Conservation (phyloP, 331 rosid species). For the Pyracantha coccinea region DNA sequence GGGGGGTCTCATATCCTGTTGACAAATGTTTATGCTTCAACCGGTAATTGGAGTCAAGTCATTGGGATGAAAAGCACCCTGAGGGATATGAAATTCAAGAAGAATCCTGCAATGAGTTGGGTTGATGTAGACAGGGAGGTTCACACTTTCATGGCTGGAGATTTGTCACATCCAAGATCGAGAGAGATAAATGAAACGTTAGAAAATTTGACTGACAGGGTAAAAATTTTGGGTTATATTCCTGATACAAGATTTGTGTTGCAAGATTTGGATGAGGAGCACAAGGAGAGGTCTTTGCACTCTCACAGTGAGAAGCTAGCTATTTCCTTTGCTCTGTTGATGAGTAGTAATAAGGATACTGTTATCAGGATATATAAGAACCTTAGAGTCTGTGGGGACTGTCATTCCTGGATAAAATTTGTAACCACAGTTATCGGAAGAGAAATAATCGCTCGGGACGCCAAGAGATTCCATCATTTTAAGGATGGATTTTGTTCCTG, state of each 20-base stretch:
- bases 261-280: constrained; percentile 52
- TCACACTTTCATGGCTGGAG: constrained; percentile 74
- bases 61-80: constrained; percentile 52
- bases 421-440: constrained; percentile 40
- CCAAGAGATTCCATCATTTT: constrained; percentile 58
- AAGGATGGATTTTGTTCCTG: constrained; percentile 17
- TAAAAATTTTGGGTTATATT: constrained; percentile 37
- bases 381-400: constrained; percentile 71
- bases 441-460: constrained; percentile 49
- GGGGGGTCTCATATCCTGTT: constrained; percentile 52
- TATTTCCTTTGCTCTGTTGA: constrained; percentile 50
- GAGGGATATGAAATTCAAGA: constrained; percentile 40
- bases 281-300: constrained; percentile 38
- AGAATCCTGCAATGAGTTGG: constrained; percentile 62
- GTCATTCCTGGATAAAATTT: constrained; percentile 53
- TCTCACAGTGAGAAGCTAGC: constrained; percentile 64
- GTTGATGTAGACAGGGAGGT: constrained; percentile 52
- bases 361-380: constrained; percentile 58
- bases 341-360: constrained; percentile 36
- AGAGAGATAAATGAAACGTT: constrained; percentile 32
- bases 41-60: constrained; percentile 61
- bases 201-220: constrained; percentile 35
- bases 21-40: constrained; percentile 59
- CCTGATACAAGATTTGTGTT: constrained; percentile 60
- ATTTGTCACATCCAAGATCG: constrained; percentile 48